Percentiles rank a stretch among this genome's conserved stretches.
Conservation (phyloP, 1,139 yeast genomes). For the Lodderomyces parapsilosis region DNA sequence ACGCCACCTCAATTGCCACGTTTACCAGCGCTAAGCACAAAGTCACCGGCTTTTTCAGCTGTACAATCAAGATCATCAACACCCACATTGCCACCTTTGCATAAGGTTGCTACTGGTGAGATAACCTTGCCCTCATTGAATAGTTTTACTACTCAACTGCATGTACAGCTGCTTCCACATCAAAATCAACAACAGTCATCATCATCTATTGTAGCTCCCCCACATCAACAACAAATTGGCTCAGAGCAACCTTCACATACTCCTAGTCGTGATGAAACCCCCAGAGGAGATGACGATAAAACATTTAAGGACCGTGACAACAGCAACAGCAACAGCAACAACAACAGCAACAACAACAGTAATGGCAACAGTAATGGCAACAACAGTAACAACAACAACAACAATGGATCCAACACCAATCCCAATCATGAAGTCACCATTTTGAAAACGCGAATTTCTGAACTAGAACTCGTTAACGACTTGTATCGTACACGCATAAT, state of each 20-base stretch:
- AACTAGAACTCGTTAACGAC: slow-evolving; percentile 86
- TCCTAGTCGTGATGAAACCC: slow-evolving; percentile 6
- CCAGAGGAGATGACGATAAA: slow-evolving; percentile 4
- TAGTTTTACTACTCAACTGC: slow-evolving; percentile 3
- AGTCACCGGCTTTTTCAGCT: slow-evolving; percentile 10
- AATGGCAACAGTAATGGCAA: slow-evolving; percentile 14
- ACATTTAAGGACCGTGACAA: no score
- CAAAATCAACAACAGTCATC: slow-evolving; percentile 2
- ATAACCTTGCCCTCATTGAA: slow-evolving; percentile 4
- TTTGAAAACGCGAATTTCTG: slow-evolving; percentile 77
- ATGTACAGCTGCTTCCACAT: slow-evolving; percentile 3
- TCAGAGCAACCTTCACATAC: slow-evolving; percentile 2
- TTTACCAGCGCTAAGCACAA: slow-evolving; percentile 5
- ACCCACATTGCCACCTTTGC: slow-evolving; percentile 36
- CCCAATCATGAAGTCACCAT: slow-evolving; percentile 49
- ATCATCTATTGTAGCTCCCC: background rate
- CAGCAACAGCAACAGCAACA: slow-evolving; percentile 13
- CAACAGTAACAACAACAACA: slow-evolving; percentile 15
- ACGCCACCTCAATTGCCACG: slow-evolving; percentile 12
- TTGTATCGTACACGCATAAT: slow-evolving; percentile 75
- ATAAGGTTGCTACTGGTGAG: slow-evolving; percentile 18
- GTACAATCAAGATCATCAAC: slow-evolving; percentile 12
- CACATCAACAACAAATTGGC: slow-evolving; percentile 5
- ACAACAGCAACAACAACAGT: slow-evolving; percentile 16
- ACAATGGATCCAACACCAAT: slow-evolving; percentile 15